Conservation (phyloP, 768 basidiomycete species). For the Boletus tylopilopsis region DNA sequence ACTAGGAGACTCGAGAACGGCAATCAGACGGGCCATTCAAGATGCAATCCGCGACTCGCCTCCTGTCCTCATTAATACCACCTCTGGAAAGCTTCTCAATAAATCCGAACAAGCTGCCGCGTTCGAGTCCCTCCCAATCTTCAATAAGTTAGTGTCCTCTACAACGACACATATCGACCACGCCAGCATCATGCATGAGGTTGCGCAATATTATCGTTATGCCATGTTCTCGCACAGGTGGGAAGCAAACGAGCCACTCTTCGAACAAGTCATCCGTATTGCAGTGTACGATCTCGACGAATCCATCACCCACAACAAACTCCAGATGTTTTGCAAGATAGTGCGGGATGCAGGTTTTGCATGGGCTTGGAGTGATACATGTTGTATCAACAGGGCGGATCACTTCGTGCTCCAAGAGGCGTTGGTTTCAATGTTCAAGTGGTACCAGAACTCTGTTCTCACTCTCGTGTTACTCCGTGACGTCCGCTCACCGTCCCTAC, state of each 20-base stretch:
- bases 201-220: neutral
- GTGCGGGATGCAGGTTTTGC: neutral
- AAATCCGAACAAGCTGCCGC: neutral
- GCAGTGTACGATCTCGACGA: neutral
- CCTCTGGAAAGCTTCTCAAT: neutral
- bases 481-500: neutral
- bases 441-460: neutral
- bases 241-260: neutral
- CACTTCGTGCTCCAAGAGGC: neutral
- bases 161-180: neutral
- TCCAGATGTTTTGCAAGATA: neutral
- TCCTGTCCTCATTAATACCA: neutral
- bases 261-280: neutral
- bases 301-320: neutral
- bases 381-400: neutral
- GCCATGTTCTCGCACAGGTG: neutral
- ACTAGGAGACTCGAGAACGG: neutral
- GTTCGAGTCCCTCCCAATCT: too few species aligned
- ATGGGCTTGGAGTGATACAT: neutral
- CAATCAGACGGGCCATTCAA: neutral
- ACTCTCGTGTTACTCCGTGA: neutral
- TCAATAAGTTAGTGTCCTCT: neutral
- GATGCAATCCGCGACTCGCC: neutral
- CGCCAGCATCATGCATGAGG: neutral
- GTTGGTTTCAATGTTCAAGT: neutral